Percentiles rank a stretch among this genome's conserved stretches.
These are phyloP conservation scores for Annulohypoxylon stygium DNA, from an alignment of 495 filamentous ascomycete species.

Conservation along the genomic window DNA sequence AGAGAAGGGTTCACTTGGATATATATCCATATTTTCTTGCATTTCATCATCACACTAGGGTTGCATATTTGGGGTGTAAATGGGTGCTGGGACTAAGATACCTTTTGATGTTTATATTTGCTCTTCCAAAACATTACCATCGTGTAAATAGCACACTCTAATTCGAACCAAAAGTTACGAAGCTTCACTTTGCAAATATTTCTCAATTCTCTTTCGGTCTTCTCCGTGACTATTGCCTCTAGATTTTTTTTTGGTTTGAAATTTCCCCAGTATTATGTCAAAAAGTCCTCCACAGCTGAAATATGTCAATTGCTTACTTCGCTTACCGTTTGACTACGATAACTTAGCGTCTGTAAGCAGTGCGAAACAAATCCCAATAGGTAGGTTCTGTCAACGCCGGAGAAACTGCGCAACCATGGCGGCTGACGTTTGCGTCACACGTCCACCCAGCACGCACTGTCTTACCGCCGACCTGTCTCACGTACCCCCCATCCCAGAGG, in stretches of 20 bases:
- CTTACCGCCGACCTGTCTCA: slow-evolving; percentile 15
- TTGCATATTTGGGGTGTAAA: slow-evolving; percentile 44
- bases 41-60: slow-evolving; percentile 31
- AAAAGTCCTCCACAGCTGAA: slow-evolving; percentile 13
- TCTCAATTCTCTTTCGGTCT: background rate
- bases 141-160: slow-evolving; percentile 20
- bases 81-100: slow-evolving; percentile 41
- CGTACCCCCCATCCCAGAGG: slow-evolving; percentile 14
- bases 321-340: slow-evolving; percentile 24
- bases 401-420: slow-evolving; percentile 26
- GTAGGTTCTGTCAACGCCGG: background rate
- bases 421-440: slow-evolving; percentile 40
- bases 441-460: slow-evolving; percentile 17
- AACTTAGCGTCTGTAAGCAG: background rate
- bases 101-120: slow-evolving; percentile 39
- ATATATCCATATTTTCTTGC: slow-evolving; percentile 35
- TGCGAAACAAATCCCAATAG: background rate
- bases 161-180: slow-evolving; percentile 13
- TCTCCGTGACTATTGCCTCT: background rate
- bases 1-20: slow-evolving; percentile 16
- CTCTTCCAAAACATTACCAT: slow-evolving; percentile 13
- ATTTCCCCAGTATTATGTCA: slow-evolving; percentile 7
- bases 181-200: background rate
- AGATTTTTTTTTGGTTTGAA: background rate
- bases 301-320: slow-evolving; percentile 12